Evolutionary conservation across 495 filamentous ascomycete genomes (phyloP).

Genomic region (Aspergillus nidulans): DNA sequence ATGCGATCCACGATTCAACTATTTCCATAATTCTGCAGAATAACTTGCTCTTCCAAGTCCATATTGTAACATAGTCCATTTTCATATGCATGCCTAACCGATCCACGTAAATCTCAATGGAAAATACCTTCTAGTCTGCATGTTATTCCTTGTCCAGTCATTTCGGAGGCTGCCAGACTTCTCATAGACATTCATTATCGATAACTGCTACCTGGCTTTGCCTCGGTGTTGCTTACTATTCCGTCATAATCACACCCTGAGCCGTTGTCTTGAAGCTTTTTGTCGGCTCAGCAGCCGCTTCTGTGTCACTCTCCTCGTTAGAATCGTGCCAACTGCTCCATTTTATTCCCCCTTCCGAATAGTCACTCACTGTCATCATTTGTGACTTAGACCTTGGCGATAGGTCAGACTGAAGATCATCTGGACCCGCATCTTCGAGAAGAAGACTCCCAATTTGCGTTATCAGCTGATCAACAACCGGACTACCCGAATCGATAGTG

Average conservation of each 20-base stretch:
- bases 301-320: not conserved
- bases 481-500: not conserved
- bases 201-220: too few species aligned
- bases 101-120: too few species aligned
- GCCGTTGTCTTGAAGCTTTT: not conserved
- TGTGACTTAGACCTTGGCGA: not conserved
- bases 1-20: constrained; percentile 12
- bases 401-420: not conserved
- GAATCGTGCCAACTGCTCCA: not conserved
- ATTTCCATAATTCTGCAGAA: not conserved
- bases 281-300: not conserved
- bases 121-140: too few species aligned
- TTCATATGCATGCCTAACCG: too few species aligned
- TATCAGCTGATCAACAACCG: not conserved
- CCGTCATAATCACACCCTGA: not conserved
- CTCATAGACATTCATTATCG: too few species aligned
- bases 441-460: not conserved
- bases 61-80: too few species aligned
- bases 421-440: not conserved
- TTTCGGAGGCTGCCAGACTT: too few species aligned
- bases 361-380: not conserved
- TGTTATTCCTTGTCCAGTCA: too few species aligned
- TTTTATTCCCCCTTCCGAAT: not conserved
- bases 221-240: too few species aligned
- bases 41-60: too few species aligned